Percentiles rank a stretch among this genome's conserved stretches.
phyloP scores from a whole-genome alignment of 805 yeast genomes.

The Debaryomyces prosopidis region DNA sequence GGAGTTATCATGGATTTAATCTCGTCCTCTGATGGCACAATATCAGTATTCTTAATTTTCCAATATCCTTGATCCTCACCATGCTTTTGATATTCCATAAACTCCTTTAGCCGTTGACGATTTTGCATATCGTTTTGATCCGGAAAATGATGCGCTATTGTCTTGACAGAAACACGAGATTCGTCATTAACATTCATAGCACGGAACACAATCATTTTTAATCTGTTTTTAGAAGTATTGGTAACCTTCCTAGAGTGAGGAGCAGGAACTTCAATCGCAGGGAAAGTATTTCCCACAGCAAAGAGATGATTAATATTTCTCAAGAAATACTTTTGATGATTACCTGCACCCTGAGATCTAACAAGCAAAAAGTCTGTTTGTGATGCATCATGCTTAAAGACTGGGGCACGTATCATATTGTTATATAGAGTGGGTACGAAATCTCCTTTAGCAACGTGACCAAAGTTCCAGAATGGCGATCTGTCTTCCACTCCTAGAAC shows the following conservation, averaged over 20 bases:
- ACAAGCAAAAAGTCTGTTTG: constrained; percentile 81
- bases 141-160: constrained; percentile 89
- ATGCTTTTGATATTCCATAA: constrained; percentile 94
- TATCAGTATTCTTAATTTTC: constrained; percentile 68
- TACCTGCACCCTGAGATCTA: constrained; percentile 79
- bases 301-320: constrained; percentile 71
- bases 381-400: constrained; percentile 79
- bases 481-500: constrained; percentile 95
- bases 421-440: constrained; percentile 92
- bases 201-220: constrained; percentile 91
- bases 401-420: constrained; percentile 88
- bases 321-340: constrained; percentile 65
- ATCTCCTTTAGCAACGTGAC: constrained; percentile 92
- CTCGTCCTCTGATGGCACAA: constrained; percentile 72
- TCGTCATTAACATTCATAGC: constrained; percentile 74
- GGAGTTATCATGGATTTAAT: constrained; percentile 85
- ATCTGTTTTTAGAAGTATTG: constrained; percentile 83
- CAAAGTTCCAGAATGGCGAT: constrained; percentile 98
- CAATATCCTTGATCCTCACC: constrained; percentile 95
- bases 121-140: constrained; percentile 98
- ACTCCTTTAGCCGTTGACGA: constrained; percentile 91
- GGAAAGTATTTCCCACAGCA: constrained; percentile 89
- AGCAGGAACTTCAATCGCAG: constrained; percentile 94
- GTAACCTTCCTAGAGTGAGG: constrained; percentile 97
- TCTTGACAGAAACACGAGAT: constrained; percentile 78